Conservation (phyloP, 495 filamentous ascomycete species). For the Neurospora sp. region DNA sequence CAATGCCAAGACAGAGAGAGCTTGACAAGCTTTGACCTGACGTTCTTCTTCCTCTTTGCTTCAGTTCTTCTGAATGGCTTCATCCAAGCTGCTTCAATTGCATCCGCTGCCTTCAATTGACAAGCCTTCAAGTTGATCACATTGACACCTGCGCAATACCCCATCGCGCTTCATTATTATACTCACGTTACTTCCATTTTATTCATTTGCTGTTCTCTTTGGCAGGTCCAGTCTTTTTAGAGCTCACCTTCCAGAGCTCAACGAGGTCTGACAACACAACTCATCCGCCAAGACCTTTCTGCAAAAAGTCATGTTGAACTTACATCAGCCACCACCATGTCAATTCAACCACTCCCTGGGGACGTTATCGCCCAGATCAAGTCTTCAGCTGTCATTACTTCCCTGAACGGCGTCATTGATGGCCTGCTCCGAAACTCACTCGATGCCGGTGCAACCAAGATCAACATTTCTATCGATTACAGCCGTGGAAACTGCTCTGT, state of each 20-base stretch:
- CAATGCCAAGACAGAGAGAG: neutral
- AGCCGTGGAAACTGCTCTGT: slow-evolving; percentile 67
- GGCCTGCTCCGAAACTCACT: slow-evolving; percentile 80
- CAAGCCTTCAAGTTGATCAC: neutral
- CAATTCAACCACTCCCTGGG: slow-evolving; percentile 61
- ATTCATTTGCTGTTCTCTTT: neutral
- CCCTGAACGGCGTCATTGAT: slow-evolving; percentile 59
- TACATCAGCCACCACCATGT: slow-evolving; percentile 27
- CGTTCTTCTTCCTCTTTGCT: neutral
- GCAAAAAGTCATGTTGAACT: slow-evolving; percentile 7
- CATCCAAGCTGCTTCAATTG: neutral
- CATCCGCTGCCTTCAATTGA: neutral
- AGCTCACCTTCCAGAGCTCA: neutral
- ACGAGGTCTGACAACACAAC: neutral
- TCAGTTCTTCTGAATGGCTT: neutral
- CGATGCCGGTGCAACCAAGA: slow-evolving; percentile 63
- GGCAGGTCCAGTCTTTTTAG: neutral
- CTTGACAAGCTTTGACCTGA: neutral
- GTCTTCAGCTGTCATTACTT: slow-evolving; percentile 69
- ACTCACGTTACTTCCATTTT: neutral
- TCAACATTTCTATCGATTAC: slow-evolving; percentile 68
- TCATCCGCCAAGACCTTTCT: neutral
- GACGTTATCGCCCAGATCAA: slow-evolving; percentile 79
- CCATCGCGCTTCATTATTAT: neutral
- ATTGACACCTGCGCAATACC: neutral